Percentiles rank a stretch among this genome's conserved stretches.
These are phyloP conservation scores for Neurospora pannonica DNA, from an alignment of 495 filamentous ascomycete genomes.

Conservation along the genomic window DNA sequence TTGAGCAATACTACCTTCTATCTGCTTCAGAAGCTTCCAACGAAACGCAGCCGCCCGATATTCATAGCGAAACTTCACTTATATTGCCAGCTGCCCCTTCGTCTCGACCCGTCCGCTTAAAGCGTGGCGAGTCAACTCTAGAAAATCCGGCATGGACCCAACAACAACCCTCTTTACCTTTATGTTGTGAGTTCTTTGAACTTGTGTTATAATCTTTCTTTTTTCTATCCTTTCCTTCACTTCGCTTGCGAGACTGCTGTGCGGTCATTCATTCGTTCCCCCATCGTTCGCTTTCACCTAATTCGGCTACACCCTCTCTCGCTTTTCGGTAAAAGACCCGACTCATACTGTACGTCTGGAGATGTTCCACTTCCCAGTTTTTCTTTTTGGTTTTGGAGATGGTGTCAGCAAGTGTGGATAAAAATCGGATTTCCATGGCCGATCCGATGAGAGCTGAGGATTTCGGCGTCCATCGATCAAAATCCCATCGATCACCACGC, in stretches of 20 bases:
- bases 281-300: background rate
- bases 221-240: constrained; percentile 15
- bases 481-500: background rate
- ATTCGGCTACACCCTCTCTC: constrained; percentile 1
- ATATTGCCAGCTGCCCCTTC: constrained; percentile 14
- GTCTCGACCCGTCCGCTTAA: constrained; percentile 12
- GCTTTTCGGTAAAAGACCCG: background rate
- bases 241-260: constrained; percentile 7
- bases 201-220: constrained; percentile 24
- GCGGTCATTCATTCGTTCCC: background rate
- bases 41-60: constrained; percentile 7
- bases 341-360: background rate
- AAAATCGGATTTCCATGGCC: background rate
- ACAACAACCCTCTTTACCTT: constrained; percentile 72
- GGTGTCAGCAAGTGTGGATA: background rate
- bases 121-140: constrained; percentile 14
- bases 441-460: background rate
- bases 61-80: constrained; percentile 5
- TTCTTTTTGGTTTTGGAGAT: background rate
- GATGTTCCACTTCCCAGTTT: background rate
- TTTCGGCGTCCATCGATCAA: background rate
- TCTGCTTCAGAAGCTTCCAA: background rate
- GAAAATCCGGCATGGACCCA: constrained; percentile 41
- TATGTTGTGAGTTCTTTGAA: constrained; percentile 50
- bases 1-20: constrained; percentile 2